Conservation (phyloP, 768 basidiomycete genomes). For the Mycena crocata region DNA sequence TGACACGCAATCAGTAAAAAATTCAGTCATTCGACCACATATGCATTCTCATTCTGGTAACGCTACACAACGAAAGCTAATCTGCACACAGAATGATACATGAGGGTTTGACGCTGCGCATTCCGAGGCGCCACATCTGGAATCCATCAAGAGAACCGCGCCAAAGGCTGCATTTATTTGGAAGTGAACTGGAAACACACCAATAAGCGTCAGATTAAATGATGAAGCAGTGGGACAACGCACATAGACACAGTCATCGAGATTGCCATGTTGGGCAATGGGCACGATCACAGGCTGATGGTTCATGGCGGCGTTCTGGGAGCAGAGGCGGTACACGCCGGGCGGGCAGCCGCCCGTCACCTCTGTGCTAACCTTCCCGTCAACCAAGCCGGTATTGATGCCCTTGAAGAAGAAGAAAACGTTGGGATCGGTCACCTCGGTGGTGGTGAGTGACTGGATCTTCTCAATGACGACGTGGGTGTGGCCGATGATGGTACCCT, state of each 20-base stretch:
- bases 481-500: constrained; percentile 65
- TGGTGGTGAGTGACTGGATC: constrained; percentile 55
- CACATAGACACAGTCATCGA: constrained; percentile 73
- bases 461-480: constrained; percentile 68
- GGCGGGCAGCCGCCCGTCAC: constrained; percentile 68
- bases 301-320: constrained; percentile 35
- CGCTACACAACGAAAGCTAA: no score
- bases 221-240: no score
- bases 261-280: constrained; percentile 67
- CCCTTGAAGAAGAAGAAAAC: constrained; percentile 60
- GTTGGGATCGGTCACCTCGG: constrained; percentile 59
- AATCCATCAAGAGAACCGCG: no score
- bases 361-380: constrained; percentile 60
- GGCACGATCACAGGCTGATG: constrained; percentile 69
- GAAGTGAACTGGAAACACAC: no score
- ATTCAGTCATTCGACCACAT: no score
- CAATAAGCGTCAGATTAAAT: no score
- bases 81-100: no score
- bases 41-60: no score
- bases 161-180: no score
- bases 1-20: no score
- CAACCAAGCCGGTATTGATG: constrained; percentile 41
- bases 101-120: no score
- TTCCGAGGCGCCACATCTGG: no score
- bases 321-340: constrained; percentile 68